Evolutionary conservation across 257 asterid genomes (phyloP).

Genomic region (Ehretia macrophylla): DNA sequence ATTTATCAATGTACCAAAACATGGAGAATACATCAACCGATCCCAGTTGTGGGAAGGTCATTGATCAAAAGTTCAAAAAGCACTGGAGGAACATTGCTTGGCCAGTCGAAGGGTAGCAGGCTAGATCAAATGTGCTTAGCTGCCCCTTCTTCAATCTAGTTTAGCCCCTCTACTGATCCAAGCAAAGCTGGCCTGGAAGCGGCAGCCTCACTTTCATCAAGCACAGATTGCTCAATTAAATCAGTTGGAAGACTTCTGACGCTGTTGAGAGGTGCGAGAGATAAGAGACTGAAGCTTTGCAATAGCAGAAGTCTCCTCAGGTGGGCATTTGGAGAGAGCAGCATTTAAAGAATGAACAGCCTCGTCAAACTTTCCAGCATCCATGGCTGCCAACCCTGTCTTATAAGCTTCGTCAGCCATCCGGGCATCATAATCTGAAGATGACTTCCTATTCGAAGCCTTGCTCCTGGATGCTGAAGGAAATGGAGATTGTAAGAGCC

Average conservation of each 20-base stretch:
- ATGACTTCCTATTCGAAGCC: slow-evolving; percentile 6
- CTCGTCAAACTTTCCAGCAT: slow-evolving; percentile 44
- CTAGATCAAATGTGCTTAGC: too few relatives aligned
- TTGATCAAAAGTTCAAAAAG: too few relatives aligned
- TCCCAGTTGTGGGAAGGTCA: too few relatives aligned
- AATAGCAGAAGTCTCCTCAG: slow-evolving; percentile 46
- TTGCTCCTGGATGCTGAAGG: slow-evolving; percentile 16
- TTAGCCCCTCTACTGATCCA: too few relatives aligned
- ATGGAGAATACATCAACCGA: too few relatives aligned
- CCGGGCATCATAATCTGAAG: slow-evolving; percentile 30
- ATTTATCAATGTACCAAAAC: too few relatives aligned
- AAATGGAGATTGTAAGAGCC: slow-evolving; percentile 29
- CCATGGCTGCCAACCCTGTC: slow-evolving; percentile 52
- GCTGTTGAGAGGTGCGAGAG: slow-evolving; percentile 36
- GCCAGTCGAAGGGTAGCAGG: too few relatives aligned
- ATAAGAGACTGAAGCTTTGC: slow-evolving; percentile 54
- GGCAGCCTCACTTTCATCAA: too few relatives aligned
- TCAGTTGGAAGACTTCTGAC: slow-evolving; percentile 30
- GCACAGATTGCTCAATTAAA: neutral
- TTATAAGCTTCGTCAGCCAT: slow-evolving; percentile 57
- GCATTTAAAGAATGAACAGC: slow-evolving; percentile 39
- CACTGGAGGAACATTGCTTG: too few relatives aligned
- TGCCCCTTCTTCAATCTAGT: too few relatives aligned
- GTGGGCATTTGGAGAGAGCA: slow-evolving; percentile 61
- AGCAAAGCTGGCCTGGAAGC: too few relatives aligned